A percentile compares a stretch with the other conserved stretches of the same genome.
Evolutionary conservation across 768 basidiomycete species (phyloP).

Genomic region (Termitomyces bulborhizus): DNA sequence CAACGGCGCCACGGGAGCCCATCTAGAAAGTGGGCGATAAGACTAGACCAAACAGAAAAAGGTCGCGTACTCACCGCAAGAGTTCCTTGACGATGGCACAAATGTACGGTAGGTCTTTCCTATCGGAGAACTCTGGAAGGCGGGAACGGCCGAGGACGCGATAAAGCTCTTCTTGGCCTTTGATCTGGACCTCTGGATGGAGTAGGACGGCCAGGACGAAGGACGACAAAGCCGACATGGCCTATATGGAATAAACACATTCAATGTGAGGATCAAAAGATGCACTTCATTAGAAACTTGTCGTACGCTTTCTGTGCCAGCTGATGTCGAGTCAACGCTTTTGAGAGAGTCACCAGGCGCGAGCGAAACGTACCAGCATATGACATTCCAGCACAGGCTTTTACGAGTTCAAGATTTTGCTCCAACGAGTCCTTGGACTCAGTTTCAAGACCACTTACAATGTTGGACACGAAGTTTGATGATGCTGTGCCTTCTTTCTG

Average conservation of each 20-base stretch:
- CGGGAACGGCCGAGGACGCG: constrained; percentile 22
- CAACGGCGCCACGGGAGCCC: constrained; percentile 25
- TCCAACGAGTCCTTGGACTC: constrained; percentile 13
- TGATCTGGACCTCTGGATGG: constrained; percentile 26
- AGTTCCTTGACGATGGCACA: constrained; percentile 35
- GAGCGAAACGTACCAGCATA: constrained; percentile 26
- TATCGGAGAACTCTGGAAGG: constrained; percentile 23
- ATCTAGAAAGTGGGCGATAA: constrained; percentile 13
- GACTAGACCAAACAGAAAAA: background rate
- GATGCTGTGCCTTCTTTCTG: constrained; percentile 26
- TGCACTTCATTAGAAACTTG: background rate
- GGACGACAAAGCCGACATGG: constrained; percentile 26
- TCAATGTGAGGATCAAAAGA: background rate
- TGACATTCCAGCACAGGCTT: constrained; percentile 29
- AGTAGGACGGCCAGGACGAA: constrained; percentile 30
- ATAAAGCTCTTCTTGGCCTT: constrained; percentile 27
- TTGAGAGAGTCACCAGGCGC: background rate
- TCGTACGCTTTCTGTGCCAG: constrained; percentile 37
- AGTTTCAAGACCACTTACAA: constrained; percentile 19
- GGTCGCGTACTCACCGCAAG: constrained; percentile 18
- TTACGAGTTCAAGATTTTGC: constrained; percentile 24
- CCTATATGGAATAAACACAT: constrained; percentile 12
- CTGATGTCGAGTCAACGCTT: constrained; percentile 12
- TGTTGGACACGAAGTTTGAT: constrained; percentile 28
- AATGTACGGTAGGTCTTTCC: constrained; percentile 31